These are phyloP conservation scores for Metarhizium brunneum DNA, from an alignment of 2,329 filamentous ascomycete species.

Conservation along the genomic window DNA sequence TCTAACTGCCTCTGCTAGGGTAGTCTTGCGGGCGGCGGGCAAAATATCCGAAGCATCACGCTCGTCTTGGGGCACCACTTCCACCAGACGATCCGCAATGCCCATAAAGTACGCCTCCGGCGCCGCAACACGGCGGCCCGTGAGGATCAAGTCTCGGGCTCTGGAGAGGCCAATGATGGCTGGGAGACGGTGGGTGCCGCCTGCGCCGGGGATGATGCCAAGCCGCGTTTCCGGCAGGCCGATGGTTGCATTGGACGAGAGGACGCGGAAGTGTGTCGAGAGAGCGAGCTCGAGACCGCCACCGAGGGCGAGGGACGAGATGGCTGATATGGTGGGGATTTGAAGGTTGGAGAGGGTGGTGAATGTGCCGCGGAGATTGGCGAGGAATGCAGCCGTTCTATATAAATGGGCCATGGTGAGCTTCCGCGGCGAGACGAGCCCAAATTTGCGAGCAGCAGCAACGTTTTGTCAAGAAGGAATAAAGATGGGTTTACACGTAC, in stretches of 20 bases:
- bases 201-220: conserved; percentile 89
- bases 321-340: conserved; percentile 82
- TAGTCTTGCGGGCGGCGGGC: conserved; percentile 52
- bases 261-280: conserved; percentile 79
- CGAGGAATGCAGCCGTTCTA: conserved; percentile 73
- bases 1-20: conserved; percentile 65
- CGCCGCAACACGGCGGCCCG: conserved; percentile 73
- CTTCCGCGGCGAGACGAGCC: background rate
- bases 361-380: conserved; percentile 67
- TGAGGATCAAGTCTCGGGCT: conserved; percentile 85
- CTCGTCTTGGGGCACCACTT: conserved; percentile 52
- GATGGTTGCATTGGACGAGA: conserved; percentile 68
- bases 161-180: conserved; percentile 68
- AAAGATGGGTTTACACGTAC: conserved; percentile 35
- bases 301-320: conserved; percentile 79
- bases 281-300: conserved; percentile 91
- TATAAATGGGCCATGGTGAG: background rate
- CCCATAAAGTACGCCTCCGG: conserved; percentile 88
- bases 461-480: background rate
- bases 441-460: background rate
- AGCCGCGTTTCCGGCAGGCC: conserved; percentile 86
- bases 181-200: conserved; percentile 83
- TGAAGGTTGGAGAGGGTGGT: conserved; percentile 63
- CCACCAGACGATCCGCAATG: conserved; percentile 80
- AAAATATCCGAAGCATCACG: conserved; percentile 35